phyloP scores from a whole-genome alignment of 2,329 filamentous ascomycete species.

The Talaromyces sp. region DNA sequence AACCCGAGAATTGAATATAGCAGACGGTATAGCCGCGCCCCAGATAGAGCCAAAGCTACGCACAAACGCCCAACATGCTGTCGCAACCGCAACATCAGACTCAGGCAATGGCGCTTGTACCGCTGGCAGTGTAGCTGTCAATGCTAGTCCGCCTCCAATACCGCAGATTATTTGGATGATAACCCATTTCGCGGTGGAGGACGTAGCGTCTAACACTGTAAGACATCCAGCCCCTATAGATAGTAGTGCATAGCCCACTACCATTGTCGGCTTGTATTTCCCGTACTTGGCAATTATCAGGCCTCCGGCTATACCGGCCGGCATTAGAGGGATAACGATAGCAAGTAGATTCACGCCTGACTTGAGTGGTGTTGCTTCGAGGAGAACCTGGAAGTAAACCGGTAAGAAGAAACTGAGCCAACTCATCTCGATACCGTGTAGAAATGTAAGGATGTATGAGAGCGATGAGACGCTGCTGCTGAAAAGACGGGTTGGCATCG shows the following conservation, averaged over 20 bases:
- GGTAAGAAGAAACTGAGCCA: conserved; percentile 42
- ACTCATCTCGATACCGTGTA: conserved; percentile 17
- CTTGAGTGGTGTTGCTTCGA: conserved; percentile 32
- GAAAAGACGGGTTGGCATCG: conserved; percentile 1
- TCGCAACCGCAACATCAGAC: conserved; percentile 30
- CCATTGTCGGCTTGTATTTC: conserved; percentile 35
- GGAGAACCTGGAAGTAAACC: conserved; percentile 51
- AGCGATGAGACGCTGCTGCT: background rate
- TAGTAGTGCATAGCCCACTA: conserved; percentile 31
- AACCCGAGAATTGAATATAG: conserved; percentile 33
- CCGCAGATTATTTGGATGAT: conserved; percentile 33
- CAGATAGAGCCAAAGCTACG: conserved; percentile 36
- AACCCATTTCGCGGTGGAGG: conserved; percentile 31
- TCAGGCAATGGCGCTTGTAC: conserved; percentile 33
- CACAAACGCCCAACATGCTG: conserved; percentile 33
- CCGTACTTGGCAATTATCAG: conserved; percentile 37
- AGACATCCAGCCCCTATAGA: conserved; percentile 32
- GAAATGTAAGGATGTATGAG: conserved; percentile 7
- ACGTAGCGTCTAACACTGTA: conserved; percentile 25
- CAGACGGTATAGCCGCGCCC: conserved; percentile 32
- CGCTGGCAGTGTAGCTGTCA: conserved; percentile 31
- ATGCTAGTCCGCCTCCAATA: conserved; percentile 29
- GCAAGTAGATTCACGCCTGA: conserved; percentile 38
- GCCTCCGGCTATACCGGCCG: conserved; percentile 34
- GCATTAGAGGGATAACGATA: conserved; percentile 25